phyloP scores from a whole-genome alignment of 495 filamentous ascomycete genomes.

The Tuber indicum region DNA sequence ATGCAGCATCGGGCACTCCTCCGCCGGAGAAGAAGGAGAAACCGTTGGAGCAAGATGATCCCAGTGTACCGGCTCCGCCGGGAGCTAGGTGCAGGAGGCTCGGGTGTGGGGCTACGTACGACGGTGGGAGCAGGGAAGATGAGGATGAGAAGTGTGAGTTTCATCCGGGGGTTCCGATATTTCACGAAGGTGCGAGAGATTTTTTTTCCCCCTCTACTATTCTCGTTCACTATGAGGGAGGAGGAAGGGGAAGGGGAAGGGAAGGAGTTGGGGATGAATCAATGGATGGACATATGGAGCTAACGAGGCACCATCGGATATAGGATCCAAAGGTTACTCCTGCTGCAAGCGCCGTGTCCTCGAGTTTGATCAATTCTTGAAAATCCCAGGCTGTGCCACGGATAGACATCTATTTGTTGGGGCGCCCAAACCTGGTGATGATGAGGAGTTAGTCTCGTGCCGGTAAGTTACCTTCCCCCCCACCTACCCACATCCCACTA shows the following conservation, averaged over 20 bases:
- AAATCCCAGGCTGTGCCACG: slow-evolving; percentile 84
- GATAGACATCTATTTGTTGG: slow-evolving; percentile 79
- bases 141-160: slow-evolving; percentile 64
- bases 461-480: slow-evolving; percentile 16
- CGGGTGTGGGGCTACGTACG: slow-evolving; percentile 63
- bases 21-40: slow-evolving; percentile 55
- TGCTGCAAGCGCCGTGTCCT: slow-evolving; percentile 94
- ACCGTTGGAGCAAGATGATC: slow-evolving; percentile 75
- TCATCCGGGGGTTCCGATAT: slow-evolving; percentile 80
- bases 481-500: not conserved
- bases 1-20: slow-evolving; percentile 54
- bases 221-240: not conserved
- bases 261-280: not conserved
- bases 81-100: slow-evolving; percentile 70
- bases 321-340: slow-evolving; percentile 71
- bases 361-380: slow-evolving; percentile 97
- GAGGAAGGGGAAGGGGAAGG: not conserved
- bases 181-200: slow-evolving; percentile 74
- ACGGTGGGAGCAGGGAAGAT: slow-evolving; percentile 56
- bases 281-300: not conserved
- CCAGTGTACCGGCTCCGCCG: slow-evolving; percentile 58
- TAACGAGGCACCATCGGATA: not conserved
- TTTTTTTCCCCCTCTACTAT: not conserved
- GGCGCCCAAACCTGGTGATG: slow-evolving; percentile 58
- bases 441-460: slow-evolving; percentile 50